Base-by-base conservation (phyloP, 116 monocot genomes). In the Papilionanthe hybrid region DNA sequence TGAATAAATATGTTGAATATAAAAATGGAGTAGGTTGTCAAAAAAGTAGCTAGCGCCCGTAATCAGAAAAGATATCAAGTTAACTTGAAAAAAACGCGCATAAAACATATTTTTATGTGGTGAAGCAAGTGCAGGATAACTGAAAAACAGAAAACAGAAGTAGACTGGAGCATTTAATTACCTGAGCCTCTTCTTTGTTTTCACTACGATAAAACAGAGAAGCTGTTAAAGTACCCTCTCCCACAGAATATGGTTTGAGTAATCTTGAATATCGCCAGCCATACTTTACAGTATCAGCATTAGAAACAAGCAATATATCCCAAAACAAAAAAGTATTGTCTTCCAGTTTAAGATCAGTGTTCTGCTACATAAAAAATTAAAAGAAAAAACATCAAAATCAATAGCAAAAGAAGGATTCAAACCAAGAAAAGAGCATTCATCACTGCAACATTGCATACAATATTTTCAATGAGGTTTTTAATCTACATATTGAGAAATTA, bases 141-240 rank as follows among this genome's bases (percentile, higher is more conserved):
- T 4, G 1, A 45, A 7, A 76, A 81, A 80, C 20, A 76, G 28
- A 66, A 75, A 15, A 20, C 7, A 9, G 22, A 19, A 58, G 42
- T 55, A 78, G 28, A 60, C 18, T 77, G 22, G 65, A 5, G 5
- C 23, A 73, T 11, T 75, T 47, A n/a, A 75, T 81, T 86, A 93
- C 96, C 92, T 93, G 85, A 56, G 42, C 30, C 72, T 63, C 81
- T 80, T 86, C 84, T 72, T 81, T 66, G 43, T 81, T 85, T 44
- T 80, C 88, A 55, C 77, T 79, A 76, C 78, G 78, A 82, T 94
- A 98, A 67, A 81, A 86, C 48, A 98, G 78, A 68, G 88, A 87
- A 87, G 92, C 89, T 82, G 82, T 82, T 75, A 98, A 20, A 86
- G 58, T 45, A 56, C 92, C 98, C 72, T 90, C 82, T 63, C 94